Base-by-base conservation (phyloP, 169 alveolate genomes). In the Theileria annulata region DNA sequence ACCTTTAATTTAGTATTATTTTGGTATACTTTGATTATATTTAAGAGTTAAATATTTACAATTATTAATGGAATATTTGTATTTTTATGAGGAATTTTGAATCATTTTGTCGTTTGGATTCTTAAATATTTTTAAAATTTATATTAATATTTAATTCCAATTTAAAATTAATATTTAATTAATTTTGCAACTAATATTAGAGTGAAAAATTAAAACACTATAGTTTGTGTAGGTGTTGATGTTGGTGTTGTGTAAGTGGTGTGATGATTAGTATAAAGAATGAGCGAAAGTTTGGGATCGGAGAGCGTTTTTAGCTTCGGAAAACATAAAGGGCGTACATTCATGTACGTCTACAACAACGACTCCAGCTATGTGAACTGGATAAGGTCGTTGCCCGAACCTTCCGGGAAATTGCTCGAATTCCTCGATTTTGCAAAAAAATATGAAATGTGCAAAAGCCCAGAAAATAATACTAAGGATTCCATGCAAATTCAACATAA, bases 311-410 rank as follows among this genome's bases (percentile, higher is more conserved):
- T 88, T 71, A 69, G 58, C 37, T 87, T 89, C 42, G 94, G 94
- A 3, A 90, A 90, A 75, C 77, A 90, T 63, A 86, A 84, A 19
- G 94, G 94, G 33, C 79, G 72, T 66, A 78, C 92, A n/a, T 90
- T 87, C 68, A 86, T 80, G 66, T 92, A 90, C 66, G 94, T 90
- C 47, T 78, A 70, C 35, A 76, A 54, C 70, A 80, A 69, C 28
- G 88, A 90, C 21, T 64, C 75, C 47, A 66, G 87, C 0, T 90
- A 87, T 60, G 92, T 85, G 37, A 42, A 79, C 42, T 90, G 92
- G 93, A 87, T 86, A 25, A 56, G 68, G 62, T 78, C 75, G 58
- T 78, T 90, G 28, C 85, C 86, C 0, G 78, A 73, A 4, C 93
- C 90, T 10, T 30, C 83, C 3, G 93, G 91, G 27, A 85, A 80